Conservation (phyloP, 2,329 filamentous ascomycete genomes). For the Epichloe sylvatica region DNA sequence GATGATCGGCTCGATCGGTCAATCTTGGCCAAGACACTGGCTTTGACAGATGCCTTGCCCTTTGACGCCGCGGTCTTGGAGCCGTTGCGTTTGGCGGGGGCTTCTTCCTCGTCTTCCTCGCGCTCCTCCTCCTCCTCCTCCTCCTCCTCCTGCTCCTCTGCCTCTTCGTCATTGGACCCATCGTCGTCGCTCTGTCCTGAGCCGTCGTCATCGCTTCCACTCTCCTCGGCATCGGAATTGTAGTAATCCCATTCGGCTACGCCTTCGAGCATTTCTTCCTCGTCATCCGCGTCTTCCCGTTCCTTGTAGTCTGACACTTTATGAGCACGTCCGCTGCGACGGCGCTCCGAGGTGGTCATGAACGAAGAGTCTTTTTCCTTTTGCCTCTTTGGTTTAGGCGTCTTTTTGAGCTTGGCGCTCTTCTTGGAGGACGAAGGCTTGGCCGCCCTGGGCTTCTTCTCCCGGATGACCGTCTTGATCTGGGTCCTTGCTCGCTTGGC, state of each 20-base stretch:
- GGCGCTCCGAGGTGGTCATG: slow-evolving; percentile 31
- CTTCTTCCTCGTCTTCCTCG: slow-evolving; percentile 6
- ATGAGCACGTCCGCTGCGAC: slow-evolving; percentile 40
- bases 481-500: slow-evolving; percentile 25
- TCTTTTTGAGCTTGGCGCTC: slow-evolving; percentile 11
- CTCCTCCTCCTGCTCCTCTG: neutral
- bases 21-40: slow-evolving; percentile 10
- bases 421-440: slow-evolving; percentile 20
- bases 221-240: slow-evolving; percentile 19
- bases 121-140: neutral
- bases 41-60: slow-evolving; percentile 13
- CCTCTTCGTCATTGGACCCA: slow-evolving; percentile 8
- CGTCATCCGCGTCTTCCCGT: slow-evolving; percentile 42
- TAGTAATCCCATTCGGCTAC: slow-evolving; percentile 45
- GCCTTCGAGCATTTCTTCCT: slow-evolving; percentile 47
- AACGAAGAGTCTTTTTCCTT: slow-evolving; percentile 11
- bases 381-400: slow-evolving; percentile 20
- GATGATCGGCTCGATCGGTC: slow-evolving; percentile 13
- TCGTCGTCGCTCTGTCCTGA: slow-evolving; percentile 6
- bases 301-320: slow-evolving; percentile 38
- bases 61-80: slow-evolving; percentile 12
- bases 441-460: slow-evolving; percentile 25
- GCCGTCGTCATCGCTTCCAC: slow-evolving; percentile 9
- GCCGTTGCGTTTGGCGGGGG: slow-evolving; percentile 14
- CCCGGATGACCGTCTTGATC: slow-evolving; percentile 22